Conservation (phyloP, 179 eudicot species). For the Camellia oleifera region DNA sequence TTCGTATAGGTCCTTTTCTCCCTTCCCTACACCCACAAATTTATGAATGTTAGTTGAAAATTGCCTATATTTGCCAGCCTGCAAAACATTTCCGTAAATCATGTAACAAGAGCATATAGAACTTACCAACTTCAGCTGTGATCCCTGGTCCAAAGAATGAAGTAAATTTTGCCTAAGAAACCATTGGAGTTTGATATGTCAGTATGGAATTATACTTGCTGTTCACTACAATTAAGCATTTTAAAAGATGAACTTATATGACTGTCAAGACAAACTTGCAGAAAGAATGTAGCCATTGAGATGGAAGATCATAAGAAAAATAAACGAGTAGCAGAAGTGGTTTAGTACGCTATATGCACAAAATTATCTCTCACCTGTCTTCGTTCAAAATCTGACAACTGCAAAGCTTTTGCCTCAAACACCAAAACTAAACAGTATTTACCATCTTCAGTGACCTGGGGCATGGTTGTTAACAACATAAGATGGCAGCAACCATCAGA, state of each 20-base stretch:
- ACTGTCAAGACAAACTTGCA: not conserved
- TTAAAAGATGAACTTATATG: not conserved
- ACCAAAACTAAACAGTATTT: conserved; percentile 72
- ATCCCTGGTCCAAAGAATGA: conserved; percentile 98
- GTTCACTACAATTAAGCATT: not conserved
- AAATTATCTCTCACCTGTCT: conserved; percentile 62
- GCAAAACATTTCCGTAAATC: not conserved
- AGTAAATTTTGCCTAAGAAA: conserved; percentile 77
- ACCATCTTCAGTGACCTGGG: conserved; percentile 85
- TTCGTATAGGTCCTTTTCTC: conserved; percentile 63
- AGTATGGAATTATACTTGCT: not conserved
- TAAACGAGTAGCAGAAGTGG: not conserved
- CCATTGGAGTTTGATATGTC: not conserved
- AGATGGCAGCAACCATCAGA: not conserved
- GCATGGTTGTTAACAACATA: conserved; percentile 7
- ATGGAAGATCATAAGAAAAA: too few relatives aligned
- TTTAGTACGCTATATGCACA: not conserved
- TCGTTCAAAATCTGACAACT: conserved; percentile 83
- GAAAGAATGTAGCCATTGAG: not conserved
- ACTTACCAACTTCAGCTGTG: conserved; percentile 87
- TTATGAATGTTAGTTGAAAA: not conserved
- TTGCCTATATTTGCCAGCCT: not conserved
- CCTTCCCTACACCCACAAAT: conserved; percentile 54
- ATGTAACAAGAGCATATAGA: not conserved
- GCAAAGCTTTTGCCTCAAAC: conserved; percentile 77